These are phyloP conservation scores for Ulota crispa DNA, from an alignment of 225 moss, liverwort and hornwort genomes.

Conservation along the genomic window DNA sequence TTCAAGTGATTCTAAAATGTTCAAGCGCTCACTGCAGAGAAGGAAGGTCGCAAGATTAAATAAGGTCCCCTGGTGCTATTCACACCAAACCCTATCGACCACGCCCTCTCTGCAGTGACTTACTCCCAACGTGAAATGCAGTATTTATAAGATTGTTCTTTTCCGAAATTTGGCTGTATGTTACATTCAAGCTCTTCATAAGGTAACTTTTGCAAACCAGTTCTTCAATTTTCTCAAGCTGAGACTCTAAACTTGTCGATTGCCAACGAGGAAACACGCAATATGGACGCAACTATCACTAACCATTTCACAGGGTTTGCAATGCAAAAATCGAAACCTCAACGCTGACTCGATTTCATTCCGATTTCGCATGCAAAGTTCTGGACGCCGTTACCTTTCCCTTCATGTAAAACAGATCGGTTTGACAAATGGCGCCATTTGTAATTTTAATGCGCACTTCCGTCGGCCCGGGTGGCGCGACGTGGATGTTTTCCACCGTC, in stretches of 20 bases:
- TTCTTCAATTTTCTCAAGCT: too few relatives aligned
- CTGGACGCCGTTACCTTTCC: neutral
- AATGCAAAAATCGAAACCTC: neutral
- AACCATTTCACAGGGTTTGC: neutral
- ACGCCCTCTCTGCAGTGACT: too few relatives aligned
- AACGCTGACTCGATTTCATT: neutral
- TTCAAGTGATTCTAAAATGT: neutral
- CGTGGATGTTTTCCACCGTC: constrained; percentile 25
- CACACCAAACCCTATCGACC: neutral
- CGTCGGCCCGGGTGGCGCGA: constrained; percentile 30
- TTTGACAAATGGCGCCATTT: constrained; percentile 33
- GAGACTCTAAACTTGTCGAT: neutral
- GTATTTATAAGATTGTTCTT: neutral
- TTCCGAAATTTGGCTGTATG: neutral
- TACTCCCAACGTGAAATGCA: neutral
- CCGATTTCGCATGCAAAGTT: neutral
- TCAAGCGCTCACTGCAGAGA: neutral
- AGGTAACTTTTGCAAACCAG: too few relatives aligned
- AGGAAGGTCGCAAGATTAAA: neutral
- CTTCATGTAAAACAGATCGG: constrained; percentile 28
- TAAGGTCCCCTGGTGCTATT: neutral
- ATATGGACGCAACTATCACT: neutral
- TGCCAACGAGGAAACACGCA: neutral
- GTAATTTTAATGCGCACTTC: constrained; percentile 47
- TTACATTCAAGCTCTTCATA: neutral